Base-by-base conservation (phyloP, 306 rosid genomes). In the Echinosophora koreensis region DNA sequence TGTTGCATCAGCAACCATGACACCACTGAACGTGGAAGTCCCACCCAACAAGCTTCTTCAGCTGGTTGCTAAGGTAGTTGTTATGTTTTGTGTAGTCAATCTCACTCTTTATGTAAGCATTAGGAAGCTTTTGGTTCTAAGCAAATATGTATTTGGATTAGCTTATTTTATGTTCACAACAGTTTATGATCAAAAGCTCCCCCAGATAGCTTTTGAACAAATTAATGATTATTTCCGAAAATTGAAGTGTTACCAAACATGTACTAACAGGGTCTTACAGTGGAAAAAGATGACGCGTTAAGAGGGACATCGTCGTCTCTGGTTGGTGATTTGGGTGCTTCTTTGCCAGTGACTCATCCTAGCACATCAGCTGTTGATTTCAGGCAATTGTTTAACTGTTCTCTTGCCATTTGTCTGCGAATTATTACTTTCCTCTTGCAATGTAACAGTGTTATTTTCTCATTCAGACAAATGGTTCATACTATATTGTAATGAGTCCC, bases 1-100 rank as follows among this genome's bases (percentile, higher is more conserved):
- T 4, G 98, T 86, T 77, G 98, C 97, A 84, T 84, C 92, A 0
- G 94, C 97, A 35, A 92, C 97, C 35, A 89, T 88, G 96, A 92
- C 94, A 60, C 91, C 97, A 0, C 69, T 94, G 69, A 86, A 86
- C 77, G 94, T 85, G 6, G 90, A 90, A 67, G 86, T 76, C 47
- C 90, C 90, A 0, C 86, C 90, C 27, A 92, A 89, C 63, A 89
- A 42, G 85, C 98, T 94, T 83, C 84, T 92, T 71, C 83, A 86
- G 61, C 84, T 92, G 66, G 70, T 94, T 81, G 80, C 92, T 17
- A 92, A 92, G 98, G 98, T 94, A 46, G 47, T 27, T 62, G 9
- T 62, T 69, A 35, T 34, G 27, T 58, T 7, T 15, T 42, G 9
- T 0, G n/a, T n/a, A n/a, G n/a, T n/a, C 39, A 22, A 0, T 72